A percentile compares a stretch with the other conserved stretches of the same genome.
Conservation (phyloP, 306 rosid genomes). For the Citrullus mucosospermus region DNA sequence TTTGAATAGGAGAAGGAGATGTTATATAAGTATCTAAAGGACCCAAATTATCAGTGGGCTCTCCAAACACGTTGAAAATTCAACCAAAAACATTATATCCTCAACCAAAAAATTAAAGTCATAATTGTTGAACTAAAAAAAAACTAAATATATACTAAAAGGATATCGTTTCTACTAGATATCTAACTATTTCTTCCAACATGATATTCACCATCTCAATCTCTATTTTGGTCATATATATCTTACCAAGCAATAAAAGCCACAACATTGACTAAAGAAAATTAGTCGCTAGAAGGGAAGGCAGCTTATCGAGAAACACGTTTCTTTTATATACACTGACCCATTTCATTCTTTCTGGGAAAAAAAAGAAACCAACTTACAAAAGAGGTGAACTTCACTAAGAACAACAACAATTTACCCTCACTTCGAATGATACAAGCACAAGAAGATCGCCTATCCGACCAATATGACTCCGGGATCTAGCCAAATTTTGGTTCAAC, state of each 20-base stretch:
- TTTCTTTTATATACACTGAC: background rate
- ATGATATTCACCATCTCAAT: background rate
- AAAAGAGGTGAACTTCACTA: background rate
- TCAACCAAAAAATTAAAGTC: too few species aligned
- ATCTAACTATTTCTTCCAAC: background rate
- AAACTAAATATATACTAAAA: too few species aligned
- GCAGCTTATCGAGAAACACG: background rate
- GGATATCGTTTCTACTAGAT: too few species aligned
- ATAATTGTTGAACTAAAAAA: background rate
- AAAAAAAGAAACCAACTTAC: background rate
- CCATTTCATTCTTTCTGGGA: background rate
- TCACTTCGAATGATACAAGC: background rate
- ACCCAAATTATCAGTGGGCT: too few species aligned
- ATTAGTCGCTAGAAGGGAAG: background rate
- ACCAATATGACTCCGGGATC: background rate
- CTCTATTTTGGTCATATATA: background rate
- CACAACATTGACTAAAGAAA: too few species aligned
- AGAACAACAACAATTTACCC: background rate
- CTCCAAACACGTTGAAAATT: too few species aligned
- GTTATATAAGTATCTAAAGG: too few species aligned
- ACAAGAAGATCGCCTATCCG: background rate
- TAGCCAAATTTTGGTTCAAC: background rate
- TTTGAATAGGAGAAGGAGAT: too few species aligned
- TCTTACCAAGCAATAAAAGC: background rate
- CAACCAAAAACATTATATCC: too few species aligned